Base-by-base conservation (phyloP, 164 flowering plant genomes). In the Berberis thunbergii region DNA sequence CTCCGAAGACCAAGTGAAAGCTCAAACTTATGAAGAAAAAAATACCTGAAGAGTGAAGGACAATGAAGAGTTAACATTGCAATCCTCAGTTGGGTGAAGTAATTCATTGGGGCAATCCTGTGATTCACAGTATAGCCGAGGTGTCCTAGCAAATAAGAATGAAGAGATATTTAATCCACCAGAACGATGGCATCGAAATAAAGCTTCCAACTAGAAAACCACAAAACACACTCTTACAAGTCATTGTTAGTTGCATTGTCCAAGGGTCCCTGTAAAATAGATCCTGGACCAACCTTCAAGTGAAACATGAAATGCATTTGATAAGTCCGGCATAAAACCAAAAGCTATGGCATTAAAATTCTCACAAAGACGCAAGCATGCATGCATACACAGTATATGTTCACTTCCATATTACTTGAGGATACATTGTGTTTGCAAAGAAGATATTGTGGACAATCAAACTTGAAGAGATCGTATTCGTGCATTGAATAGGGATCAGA, bases 31-130 rank as follows among this genome's bases (percentile, higher is more conserved):
- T 45, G 12, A 55, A 1, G 42, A 41, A 60, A 52, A n/a, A 64
- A 40, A 62, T 64, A 89, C 97, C 98, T 93, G 97, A 72, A 93
- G 86, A 66, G 98, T 93, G 78, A 93, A 93, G 52, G 92, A 56
- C 67, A 93, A 61, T 49, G 98, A 84, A 57, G 97, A 83, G 73
- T 93, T 93, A 74, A 93, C 88, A 71, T 85, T 90, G 79, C 98
- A 93, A 83, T 93, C 97, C 73, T 93, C 97, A 68, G 96, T 96
- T 2, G 98, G 98, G 72, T 90, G 91, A 78, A 90, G 77, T 54
- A 93, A 76, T 79, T 93, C 96, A 54, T 68, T 48, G 2, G 98
- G 98, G 79, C 98, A 93, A 67, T 80, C 82, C 49, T 79, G 74
- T 40, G 41, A 73, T 43, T 82, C 89, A 79, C 97, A 93, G 62